Conservation (phyloP, 306 rosid species). For the Vicia villosa region DNA sequence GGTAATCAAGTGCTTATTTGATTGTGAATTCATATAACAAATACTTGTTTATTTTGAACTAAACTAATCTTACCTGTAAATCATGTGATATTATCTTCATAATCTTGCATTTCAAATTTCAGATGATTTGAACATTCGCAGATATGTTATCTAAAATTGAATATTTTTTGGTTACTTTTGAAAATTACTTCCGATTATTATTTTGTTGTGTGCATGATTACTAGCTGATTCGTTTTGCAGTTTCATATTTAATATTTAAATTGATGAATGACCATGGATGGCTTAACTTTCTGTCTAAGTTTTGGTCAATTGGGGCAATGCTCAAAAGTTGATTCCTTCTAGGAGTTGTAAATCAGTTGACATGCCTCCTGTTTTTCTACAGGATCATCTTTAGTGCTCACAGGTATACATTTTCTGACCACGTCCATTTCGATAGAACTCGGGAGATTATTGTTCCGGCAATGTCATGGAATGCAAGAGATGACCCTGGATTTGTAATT, state of each 20-base stretch:
- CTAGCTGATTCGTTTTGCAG: too few species aligned
- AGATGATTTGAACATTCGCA: background rate
- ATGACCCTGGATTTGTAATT: conserved; percentile 71
- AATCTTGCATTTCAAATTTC: background rate
- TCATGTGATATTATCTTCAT: background rate
- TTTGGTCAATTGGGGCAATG: background rate
- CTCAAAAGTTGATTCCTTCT: conserved; percentile 7
- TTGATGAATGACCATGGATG: background rate
- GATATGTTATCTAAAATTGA: background rate
- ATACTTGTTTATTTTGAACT: conserved; percentile 1
- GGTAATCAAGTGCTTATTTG: conserved; percentile 46
- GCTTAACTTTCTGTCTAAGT: conserved; percentile 1
- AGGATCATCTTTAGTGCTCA: conserved; percentile 75
- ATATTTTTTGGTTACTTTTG: too few species aligned
- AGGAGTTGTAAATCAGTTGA: background rate
- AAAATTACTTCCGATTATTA: too few species aligned
- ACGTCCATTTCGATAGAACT: conserved; percentile 56
- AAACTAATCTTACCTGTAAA: background rate
- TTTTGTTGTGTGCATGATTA: too few species aligned
- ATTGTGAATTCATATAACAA: conserved; percentile 23
- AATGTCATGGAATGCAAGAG: conserved; percentile 73
- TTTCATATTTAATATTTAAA: too few species aligned
- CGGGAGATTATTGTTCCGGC: conserved; percentile 69
- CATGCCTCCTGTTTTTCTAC: conserved; percentile 32
- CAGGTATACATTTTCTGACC: conserved; percentile 44